Percentiles rank a stretch among this genome's conserved stretches.
phyloP scores from a whole-genome alignment of 306 rosid species.

The Herpetospermum pedunculosum region DNA sequence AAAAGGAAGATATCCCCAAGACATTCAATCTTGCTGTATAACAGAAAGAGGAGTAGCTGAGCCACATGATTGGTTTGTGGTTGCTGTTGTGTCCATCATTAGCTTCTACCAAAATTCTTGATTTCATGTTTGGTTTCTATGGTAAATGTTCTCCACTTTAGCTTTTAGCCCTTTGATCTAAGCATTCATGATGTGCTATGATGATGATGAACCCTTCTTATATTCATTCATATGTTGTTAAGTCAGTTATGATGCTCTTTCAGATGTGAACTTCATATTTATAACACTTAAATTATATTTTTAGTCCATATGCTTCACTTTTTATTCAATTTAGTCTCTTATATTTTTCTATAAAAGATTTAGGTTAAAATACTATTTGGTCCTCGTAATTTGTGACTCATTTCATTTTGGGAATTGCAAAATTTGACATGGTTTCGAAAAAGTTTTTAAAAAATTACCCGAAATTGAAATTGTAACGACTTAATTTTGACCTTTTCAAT shows the following conservation, averaged over 20 bases:
- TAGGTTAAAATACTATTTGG: no score
- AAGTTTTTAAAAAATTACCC: no score
- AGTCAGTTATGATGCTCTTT: not conserved
- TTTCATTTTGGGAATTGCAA: no score
- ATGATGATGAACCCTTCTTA: not conserved
- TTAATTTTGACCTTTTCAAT: no score
- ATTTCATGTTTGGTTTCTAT: not conserved
- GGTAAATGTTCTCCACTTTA: not conserved
- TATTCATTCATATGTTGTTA: not conserved
- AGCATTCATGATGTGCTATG: constrained; percentile 6
- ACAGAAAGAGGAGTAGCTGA: constrained; percentile 5
- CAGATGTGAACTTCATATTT: not conserved
- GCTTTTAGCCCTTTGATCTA: not conserved
- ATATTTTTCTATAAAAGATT: no score
- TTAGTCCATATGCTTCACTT: not conserved
- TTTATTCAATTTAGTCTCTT: not conserved
- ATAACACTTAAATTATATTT: not conserved
- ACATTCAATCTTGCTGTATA: constrained; percentile 2
- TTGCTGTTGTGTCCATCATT: constrained; percentile 10
- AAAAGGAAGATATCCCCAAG: constrained; percentile 10
- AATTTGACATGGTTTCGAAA: no score
- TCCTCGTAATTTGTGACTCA: no score
- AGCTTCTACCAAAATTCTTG: constrained; percentile 9
- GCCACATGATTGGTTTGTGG: constrained; percentile 4
- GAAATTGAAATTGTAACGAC: no score